These are phyloP conservation scores for Fusarium drepaniforme DNA, from an alignment of 2,329 filamentous ascomycete genomes.

Conservation along the genomic window DNA sequence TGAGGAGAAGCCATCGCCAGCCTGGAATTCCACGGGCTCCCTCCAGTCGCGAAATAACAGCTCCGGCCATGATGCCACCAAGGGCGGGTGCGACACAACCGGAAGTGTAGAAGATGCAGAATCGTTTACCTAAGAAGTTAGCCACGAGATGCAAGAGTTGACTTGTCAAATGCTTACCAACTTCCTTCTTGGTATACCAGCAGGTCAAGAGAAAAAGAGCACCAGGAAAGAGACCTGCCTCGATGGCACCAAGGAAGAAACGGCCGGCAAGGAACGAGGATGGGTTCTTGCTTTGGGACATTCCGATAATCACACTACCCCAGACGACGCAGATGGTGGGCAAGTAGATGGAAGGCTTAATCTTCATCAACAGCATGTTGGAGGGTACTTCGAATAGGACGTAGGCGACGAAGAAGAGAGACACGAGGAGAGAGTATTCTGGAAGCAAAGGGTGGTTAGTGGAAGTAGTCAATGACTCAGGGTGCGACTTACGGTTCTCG, in stretches of 20 bases:
- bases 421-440: constrained; percentile 32
- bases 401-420: constrained; percentile 28
- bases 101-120: constrained; percentile 26
- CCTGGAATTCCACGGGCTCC: constrained; percentile 23
- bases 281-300: constrained; percentile 20
- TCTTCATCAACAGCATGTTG: constrained; percentile 26
- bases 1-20: constrained; percentile 25
- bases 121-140: constrained; percentile 17
- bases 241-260: constrained; percentile 70
- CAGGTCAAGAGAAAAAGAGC: constrained; percentile 39
- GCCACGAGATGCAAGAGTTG: not conserved
- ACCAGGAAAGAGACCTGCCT: constrained; percentile 74
- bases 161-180: constrained; percentile 12
- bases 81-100: constrained; percentile 22
- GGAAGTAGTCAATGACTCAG: not conserved
- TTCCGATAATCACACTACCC: constrained; percentile 25
- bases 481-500: constrained; percentile 12
- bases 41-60: constrained; percentile 19
- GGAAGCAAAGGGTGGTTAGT: not conserved
- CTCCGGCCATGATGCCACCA: constrained; percentile 22
- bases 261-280: constrained; percentile 50
- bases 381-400: constrained; percentile 26
- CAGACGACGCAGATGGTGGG: constrained; percentile 21
- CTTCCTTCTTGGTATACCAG: constrained; percentile 34
- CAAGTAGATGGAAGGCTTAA: constrained; percentile 26